Evolutionary conservation across 1,284 basidiomycete genomes (phyloP).

Genomic region (Heterobasidion parviporum): DNA sequence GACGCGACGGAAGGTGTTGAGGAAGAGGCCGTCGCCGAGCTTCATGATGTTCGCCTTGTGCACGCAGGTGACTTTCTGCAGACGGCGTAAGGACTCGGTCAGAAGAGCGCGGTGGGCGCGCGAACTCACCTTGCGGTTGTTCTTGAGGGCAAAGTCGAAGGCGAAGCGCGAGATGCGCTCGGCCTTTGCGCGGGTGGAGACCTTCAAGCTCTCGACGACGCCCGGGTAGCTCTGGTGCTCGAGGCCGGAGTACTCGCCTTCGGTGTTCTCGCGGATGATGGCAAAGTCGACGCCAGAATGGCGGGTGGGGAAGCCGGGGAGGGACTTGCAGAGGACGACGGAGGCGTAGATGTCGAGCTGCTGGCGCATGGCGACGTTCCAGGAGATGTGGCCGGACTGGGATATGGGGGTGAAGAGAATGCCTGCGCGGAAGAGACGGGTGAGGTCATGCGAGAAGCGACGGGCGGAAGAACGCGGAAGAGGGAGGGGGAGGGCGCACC

Average conservation of each 20-base stretch:
- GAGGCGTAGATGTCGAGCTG: slow-evolving; percentile 99
- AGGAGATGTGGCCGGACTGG: slow-evolving; percentile 93
- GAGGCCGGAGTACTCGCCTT: slow-evolving; percentile 98
- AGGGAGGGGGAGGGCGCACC: slow-evolving; percentile 41
- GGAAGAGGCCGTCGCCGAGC: slow-evolving; percentile 97
- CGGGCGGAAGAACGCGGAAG: slow-evolving; percentile 1
- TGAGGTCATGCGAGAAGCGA: slow-evolving; percentile 2
- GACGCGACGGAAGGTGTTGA: slow-evolving; percentile 95
- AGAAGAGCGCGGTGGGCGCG: background rate
- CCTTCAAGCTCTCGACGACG: slow-evolving; percentile 98
- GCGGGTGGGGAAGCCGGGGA: slow-evolving; percentile 95
- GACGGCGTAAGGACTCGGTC: background rate
- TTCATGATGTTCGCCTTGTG: slow-evolving; percentile 99
- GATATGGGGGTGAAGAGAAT: slow-evolving; percentile 99
- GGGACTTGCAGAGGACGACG: slow-evolving; percentile 95
- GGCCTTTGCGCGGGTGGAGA: slow-evolving; percentile 91
- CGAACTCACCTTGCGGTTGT: slow-evolving; percentile 79
- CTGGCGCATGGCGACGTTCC: slow-evolving; percentile 99
- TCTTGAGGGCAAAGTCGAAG: slow-evolving; percentile 99
- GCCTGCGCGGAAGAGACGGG: slow-evolving; percentile 38
- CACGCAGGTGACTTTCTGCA: slow-evolving; percentile 96
- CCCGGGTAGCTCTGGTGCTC: slow-evolving; percentile 99
- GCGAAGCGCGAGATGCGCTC: slow-evolving; percentile 97
- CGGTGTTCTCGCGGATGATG: slow-evolving; percentile 99
- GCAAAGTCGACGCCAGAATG: slow-evolving; percentile 98